These are phyloP conservation scores for Graphilbum sp. DNA, from an alignment of 2,329 filamentous ascomycete species.

Conservation along the genomic window DNA sequence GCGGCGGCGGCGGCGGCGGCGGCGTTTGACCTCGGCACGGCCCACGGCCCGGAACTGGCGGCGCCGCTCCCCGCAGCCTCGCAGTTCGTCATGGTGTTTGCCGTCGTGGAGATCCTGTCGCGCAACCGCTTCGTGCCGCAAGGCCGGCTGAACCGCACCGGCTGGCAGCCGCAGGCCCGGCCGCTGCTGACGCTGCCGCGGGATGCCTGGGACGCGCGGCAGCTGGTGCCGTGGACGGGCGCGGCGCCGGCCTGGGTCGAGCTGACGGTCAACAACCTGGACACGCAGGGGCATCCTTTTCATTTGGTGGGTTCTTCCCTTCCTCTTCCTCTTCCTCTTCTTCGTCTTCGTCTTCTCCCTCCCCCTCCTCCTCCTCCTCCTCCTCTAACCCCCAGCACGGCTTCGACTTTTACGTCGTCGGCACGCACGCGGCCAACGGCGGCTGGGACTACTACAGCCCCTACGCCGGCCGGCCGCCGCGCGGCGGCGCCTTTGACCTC, in stretches of 20 bases:
- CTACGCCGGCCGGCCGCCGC: constrained; percentile 6
- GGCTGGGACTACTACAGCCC: constrained; percentile 15
- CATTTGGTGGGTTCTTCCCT: constrained; percentile 8
- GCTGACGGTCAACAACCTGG: constrained; percentile 13
- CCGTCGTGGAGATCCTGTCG: constrained; percentile 9
- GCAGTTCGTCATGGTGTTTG: constrained; percentile 9
- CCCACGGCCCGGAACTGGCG: constrained; percentile 1
- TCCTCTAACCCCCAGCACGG: constrained; percentile 8
- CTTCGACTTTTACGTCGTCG: constrained; percentile 12
- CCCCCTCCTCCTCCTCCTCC: no score
- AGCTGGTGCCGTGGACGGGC: constrained; percentile 12
- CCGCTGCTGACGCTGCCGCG: constrained; percentile 9
- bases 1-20: background rate
- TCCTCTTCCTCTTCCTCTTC: no score
- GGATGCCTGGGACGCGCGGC: constrained; percentile 10
- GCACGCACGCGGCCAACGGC: constrained; percentile 8
- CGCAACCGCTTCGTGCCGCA: constrained; percentile 9
- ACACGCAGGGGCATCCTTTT: constrained; percentile 12
- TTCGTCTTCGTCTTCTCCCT: no score
- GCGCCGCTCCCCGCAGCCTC: constrained; percentile 6
- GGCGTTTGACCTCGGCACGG: constrained; percentile 5
- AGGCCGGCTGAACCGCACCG: constrained; percentile 12
- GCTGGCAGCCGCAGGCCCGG: constrained; percentile 9
- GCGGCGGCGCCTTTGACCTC: constrained; percentile 9
- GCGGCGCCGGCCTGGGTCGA: constrained; percentile 10